A percentile compares a stretch with the other conserved stretches of the same genome.
Evolutionary conservation across 306 rosid genomes (phyloP).

Genomic region (Hylodesmum podocarpum): DNA sequence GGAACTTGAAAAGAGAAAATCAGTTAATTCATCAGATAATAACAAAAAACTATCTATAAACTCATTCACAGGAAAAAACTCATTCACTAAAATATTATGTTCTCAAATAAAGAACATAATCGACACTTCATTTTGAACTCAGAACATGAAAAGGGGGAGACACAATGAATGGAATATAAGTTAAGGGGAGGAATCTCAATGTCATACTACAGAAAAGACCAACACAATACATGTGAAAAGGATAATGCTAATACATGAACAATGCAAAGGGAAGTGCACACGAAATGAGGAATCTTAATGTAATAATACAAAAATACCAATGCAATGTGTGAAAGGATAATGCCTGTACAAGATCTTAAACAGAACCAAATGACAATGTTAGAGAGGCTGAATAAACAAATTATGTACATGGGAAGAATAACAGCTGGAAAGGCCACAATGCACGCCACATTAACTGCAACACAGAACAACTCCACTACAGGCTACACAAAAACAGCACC

Average conservation of each 20-base stretch:
- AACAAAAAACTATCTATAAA: neutral
- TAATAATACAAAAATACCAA: neutral
- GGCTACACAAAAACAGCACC: neutral
- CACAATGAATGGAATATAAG: neutral
- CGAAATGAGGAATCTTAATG: neutral
- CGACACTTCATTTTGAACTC: neutral
- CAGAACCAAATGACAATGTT: neutral
- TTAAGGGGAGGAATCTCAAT: neutral
- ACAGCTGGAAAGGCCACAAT: neutral
- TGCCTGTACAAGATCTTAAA: neutral
- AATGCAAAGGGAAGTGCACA: neutral
- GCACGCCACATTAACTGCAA: neutral
- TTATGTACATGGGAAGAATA: neutral
- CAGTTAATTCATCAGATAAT: constrained; percentile 1
- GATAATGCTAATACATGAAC: neutral
- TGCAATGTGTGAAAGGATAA: neutral
- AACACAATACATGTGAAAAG: neutral
- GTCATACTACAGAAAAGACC: neutral
- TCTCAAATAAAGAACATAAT: neutral
- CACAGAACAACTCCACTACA: neutral
- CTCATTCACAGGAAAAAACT: neutral
- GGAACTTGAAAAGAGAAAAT: neutral
- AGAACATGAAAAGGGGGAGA: neutral
- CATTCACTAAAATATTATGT: neutral
- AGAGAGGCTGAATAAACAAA: neutral